Base-by-base conservation (phyloP, 768 basidiomycete species). In the Kwoniella dendrophila region DNA sequence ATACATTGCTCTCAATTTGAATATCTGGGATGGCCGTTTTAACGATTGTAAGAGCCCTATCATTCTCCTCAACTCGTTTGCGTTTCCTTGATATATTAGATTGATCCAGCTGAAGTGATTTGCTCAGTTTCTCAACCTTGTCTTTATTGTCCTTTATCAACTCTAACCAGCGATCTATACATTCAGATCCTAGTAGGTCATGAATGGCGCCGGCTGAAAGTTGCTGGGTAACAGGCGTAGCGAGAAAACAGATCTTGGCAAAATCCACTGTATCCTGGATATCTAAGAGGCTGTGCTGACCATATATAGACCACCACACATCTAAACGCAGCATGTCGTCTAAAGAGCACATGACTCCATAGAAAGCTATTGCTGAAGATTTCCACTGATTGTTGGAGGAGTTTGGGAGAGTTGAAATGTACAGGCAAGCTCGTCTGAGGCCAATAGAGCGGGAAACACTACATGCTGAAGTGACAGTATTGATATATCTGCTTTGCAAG, bases 261-360 rank as follows among this genome's bases (percentile, higher is more conserved):
- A 62, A 56, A 29, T 59, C 61, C 40, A 49, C 29, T 6, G 43
- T 20, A 10, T 43, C 32, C 14, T 24, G 10, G 11, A 47, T 12
- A 10, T 49, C 48, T 18, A 67, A 14, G 5, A 34, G 34, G 11
- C 55, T 34, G 8, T 40, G 7, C 7, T 55, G 55, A 29, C n/a
- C n/a, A n/a, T 52, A 49, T 10, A 67, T 3, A 2, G 55, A 38
- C 65, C 65, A 67, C 65, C 65, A 67, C 18, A 67, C 41, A 34
- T 62, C 61, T n/a, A n/a, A n/a, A n/a, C n/a, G n/a, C n/a, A n/a
- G n/a, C n/a, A n/a, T n/a, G n/a, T n/a, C n/a, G n/a, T n/a, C n/a
- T n/a, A n/a, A n/a, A n/a, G n/a, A n/a, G n/a, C n/a, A n/a, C n/a
- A n/a, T n/a, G n/a, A n/a, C n/a, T n/a, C n/a, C n/a, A n/a, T n/a